A percentile compares a stretch with the other conserved stretches of the same genome.
phyloP scores from a whole-genome alignment of 2,329 filamentous ascomycete species.

The Pseudonectria buxi region DNA sequence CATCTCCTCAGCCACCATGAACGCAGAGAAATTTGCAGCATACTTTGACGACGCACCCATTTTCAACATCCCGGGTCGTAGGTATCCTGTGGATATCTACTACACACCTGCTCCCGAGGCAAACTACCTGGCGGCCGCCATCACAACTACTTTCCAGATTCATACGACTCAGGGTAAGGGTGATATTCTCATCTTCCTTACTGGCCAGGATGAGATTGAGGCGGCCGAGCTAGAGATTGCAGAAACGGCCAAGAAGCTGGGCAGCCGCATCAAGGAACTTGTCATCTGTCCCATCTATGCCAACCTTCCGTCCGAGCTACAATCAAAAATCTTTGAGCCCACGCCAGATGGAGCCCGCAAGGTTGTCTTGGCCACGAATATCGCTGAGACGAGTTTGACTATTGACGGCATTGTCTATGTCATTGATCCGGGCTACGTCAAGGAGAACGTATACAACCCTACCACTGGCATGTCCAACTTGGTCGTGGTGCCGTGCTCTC shows the following conservation, averaged over 20 bases:
- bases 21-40: conserved; percentile 82
- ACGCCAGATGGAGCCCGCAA: conserved; percentile 81
- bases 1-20: conserved; percentile 91
- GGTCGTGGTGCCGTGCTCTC: conserved; percentile 83
- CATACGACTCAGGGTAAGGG: conserved; percentile 79
- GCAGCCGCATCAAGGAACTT: conserved; percentile 75
- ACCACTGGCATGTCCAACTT: conserved; percentile 88
- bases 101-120: conserved; percentile 88
- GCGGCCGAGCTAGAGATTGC: conserved; percentile 75
- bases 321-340: conserved; percentile 90
- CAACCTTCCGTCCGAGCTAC: conserved; percentile 82
- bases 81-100: conserved; percentile 85
- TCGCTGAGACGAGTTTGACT: conserved; percentile 91
- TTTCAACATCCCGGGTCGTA: conserved; percentile 86
- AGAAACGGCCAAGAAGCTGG: conserved; percentile 81
- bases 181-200: conserved; percentile 91
- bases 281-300: conserved; percentile 92
- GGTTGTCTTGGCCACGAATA: conserved; percentile 91
- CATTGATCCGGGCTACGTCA: conserved; percentile 91
- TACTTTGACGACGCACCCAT: conserved; percentile 93
- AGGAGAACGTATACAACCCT: conserved; percentile 90
- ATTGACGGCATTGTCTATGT: conserved; percentile 96
- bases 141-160: conserved; percentile 92
- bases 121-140: conserved; percentile 84
- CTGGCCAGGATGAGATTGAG: conserved; percentile 94